A percentile compares a stretch with the other conserved stretches of the same genome.
Conservation (phyloP, 2,329 filamentous ascomycete species). For the Penicillium brasilianum region DNA sequence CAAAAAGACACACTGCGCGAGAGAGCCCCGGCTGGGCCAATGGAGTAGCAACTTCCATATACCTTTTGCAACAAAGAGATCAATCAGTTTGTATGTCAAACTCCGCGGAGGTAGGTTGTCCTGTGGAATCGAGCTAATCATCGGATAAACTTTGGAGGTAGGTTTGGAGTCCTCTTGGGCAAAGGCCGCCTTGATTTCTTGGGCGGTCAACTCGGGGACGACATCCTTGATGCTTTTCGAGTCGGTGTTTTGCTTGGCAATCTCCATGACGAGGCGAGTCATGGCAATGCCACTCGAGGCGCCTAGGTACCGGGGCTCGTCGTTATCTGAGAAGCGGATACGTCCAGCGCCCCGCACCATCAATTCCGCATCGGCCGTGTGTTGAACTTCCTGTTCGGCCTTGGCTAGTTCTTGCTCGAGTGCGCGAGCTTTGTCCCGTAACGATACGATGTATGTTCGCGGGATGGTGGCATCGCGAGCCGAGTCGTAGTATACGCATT, state of each 20-base stretch:
- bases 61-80: slow-evolving; percentile 87
- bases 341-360: slow-evolving; percentile 85
- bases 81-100: slow-evolving; percentile 77
- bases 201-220: slow-evolving; percentile 74
- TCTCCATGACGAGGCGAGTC: slow-evolving; percentile 91
- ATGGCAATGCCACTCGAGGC: slow-evolving; percentile 96
- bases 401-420: slow-evolving; percentile 81
- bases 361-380: slow-evolving; percentile 75
- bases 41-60: slow-evolving; percentile 34
- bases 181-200: slow-evolving; percentile 72
- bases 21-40: background rate
- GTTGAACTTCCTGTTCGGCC: slow-evolving; percentile 76
- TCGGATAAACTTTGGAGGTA: slow-evolving; percentile 82
- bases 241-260: slow-evolving; percentile 91
- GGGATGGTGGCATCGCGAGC: slow-evolving; percentile 84
- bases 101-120: slow-evolving; percentile 73
- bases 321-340: slow-evolving; percentile 80
- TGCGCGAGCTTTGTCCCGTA: slow-evolving; percentile 83
- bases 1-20: slow-evolving; percentile 2
- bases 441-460: slow-evolving; percentile 86
- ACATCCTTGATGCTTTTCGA: slow-evolving; percentile 91
- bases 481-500: slow-evolving; percentile 95
- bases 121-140: slow-evolving; percentile 84
- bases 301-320: slow-evolving; percentile 88
- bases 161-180: slow-evolving; percentile 68